phyloP scores from a whole-genome alignment of 768 basidiomycete genomes.

The Naematelia aurantialba region DNA sequence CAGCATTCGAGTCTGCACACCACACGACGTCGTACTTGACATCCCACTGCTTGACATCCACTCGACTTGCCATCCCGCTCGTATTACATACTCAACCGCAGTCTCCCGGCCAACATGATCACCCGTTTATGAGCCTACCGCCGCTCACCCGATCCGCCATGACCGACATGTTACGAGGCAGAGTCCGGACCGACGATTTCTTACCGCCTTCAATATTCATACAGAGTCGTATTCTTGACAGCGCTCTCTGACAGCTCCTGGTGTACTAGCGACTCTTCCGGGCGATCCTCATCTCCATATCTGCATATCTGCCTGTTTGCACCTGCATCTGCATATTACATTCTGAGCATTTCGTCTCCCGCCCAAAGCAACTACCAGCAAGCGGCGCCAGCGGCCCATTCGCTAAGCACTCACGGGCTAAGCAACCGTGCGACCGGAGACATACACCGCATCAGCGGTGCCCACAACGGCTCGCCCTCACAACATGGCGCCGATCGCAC shows the following conservation, averaged over 20 bases:
- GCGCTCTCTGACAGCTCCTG: too few species aligned
- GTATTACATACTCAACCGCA: not conserved
- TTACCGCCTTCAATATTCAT: not conserved
- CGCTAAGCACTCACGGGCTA: not conserved
- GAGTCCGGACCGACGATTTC: not conserved
- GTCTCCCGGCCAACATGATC: not conserved
- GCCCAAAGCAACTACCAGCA: not conserved
- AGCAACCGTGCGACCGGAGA: too few species aligned
- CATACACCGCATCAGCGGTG: too few species aligned
- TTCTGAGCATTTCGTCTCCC: too few species aligned
- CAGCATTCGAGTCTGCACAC: too few species aligned
- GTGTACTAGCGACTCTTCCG: too few species aligned
- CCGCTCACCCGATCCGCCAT: not conserved
- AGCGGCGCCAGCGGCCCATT: not conserved
- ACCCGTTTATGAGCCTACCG: constrained; percentile 1
- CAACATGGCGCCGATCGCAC: not conserved
- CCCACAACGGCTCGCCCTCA: not conserved
- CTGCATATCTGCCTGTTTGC: too few species aligned
- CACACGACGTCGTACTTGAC: too few species aligned
- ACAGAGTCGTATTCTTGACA: too few species aligned
- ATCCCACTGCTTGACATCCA: too few species aligned
- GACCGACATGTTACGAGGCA: not conserved
- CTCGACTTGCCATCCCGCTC: not conserved
- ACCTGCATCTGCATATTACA: too few species aligned
- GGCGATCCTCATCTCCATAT: too few species aligned